phyloP scores from a whole-genome alignment of 257 asterid genomes.

The Ophiorrhiza pumila region DNA sequence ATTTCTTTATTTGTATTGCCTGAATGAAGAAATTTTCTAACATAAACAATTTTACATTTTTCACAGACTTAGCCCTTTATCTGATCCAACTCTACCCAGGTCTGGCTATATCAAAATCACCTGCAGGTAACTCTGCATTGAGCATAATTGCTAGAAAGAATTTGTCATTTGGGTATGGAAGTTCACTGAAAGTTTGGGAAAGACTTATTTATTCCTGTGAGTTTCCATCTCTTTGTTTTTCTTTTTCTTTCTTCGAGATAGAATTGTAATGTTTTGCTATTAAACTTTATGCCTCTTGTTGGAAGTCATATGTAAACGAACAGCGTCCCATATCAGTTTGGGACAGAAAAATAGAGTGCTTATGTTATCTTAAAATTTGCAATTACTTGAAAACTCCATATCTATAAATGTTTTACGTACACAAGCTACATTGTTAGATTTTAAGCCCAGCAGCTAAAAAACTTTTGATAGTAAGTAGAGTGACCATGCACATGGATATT shows the following conservation, averaged over 20 bases:
- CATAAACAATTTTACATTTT: neutral
- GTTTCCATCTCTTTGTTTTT: neutral
- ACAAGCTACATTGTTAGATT: neutral
- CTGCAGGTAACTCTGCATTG: constrained; percentile 32
- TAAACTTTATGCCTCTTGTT: too few species aligned
- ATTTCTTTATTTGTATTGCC: neutral
- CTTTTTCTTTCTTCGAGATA: neutral
- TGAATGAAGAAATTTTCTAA: neutral
- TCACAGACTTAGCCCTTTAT: constrained; percentile 34
- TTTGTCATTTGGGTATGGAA: constrained; percentile 22
- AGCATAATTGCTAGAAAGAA: constrained; percentile 31
- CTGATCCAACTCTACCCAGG: constrained; percentile 35
- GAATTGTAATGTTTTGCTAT: neutral
- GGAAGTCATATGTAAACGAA: too few species aligned
- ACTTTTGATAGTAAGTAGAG: neutral
- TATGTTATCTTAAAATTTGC: too few species aligned
- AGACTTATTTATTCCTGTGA: constrained; percentile 28
- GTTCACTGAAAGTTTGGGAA: constrained; percentile 28
- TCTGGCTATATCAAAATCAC: constrained; percentile 29
- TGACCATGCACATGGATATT: neutral
- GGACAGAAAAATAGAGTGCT: too few species aligned
- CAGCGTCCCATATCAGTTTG: too few species aligned
- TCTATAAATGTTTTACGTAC: too few species aligned
- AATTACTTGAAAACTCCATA: too few species aligned
- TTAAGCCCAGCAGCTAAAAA: neutral